Base-by-base conservation (phyloP, 495 filamentous ascomycete species). In the Penicillium desertorum region DNA sequence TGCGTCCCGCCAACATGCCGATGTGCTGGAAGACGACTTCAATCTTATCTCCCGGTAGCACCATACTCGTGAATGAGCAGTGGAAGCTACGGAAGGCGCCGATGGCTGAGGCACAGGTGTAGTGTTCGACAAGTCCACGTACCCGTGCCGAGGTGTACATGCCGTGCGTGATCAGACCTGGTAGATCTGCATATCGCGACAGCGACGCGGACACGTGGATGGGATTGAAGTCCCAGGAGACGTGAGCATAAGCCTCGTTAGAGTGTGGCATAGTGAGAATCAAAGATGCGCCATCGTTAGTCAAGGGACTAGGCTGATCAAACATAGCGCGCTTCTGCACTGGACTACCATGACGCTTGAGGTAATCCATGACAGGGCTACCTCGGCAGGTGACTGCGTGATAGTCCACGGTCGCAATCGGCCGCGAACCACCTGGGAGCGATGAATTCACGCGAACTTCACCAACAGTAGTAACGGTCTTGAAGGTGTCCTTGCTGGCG, bases 171-270 rank as follows among this genome's bases (percentile, higher is more conserved):
- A 77, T 63, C 4, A 64, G 68, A 9, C 71, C 71, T 10, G 73
- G 67, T 10, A 75, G 54, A 16, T 64, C 61, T 14, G 70, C 71
- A 20, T 70, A 60, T 17, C 29, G 53, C 3, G 71, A 62, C 47
- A 75, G 70, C 3, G 64, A 49, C 4, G 49, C 22, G 4, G 71
- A 75, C 5, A 67, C 57, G 45, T 75, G 72, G 30, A 75, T 72
- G 5, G 72, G 72, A 51, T 75, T 75, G 52, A 68, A 71, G 45
- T 75, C 72, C 29, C 58, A 59, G 22, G 72, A 75, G 16, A 67
- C 42, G 12, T 63, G 44, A 30, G 19, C 27, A 29, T 54, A 54
- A 14, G 27, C n/a, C 36, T 42, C 25, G 41, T 54, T 54, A 34
- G 32, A 34, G 39, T 42, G n/a, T 42, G 39, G 39, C 39, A 42